Evolutionary conservation across 805 yeast species (phyloP), one percentile per base, ranked within the genome.

Genomic region (Metschnikowia bowlesiae): DNA sequence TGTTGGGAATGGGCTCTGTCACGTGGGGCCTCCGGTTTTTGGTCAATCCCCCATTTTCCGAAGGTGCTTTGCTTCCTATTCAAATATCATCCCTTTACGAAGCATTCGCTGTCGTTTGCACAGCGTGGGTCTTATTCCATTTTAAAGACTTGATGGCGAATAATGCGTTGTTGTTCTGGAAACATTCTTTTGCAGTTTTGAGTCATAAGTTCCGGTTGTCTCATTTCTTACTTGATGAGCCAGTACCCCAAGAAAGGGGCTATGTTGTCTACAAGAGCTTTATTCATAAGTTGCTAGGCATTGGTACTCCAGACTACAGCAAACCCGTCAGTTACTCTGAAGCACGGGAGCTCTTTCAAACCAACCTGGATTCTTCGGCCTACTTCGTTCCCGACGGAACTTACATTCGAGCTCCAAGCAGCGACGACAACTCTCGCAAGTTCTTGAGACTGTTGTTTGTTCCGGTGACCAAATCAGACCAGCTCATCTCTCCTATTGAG

Each of bases 381-480:
- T 82, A 80, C 44, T 86, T 86, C 62, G 82, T 88, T 7, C 91
- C 91, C 0, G 85, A 88, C 64, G 99, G 99, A 3, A 71, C 74
- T 43, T 85, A 80, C 60, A 81, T 91, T 33, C 80, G 98, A 50
- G 99, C 90, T 1, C 99, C 99, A 0, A 85, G 82, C 51, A 80
- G 80, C 55, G 97, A 91, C 62, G 84, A 83, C 13, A 83, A 85
- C 18, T 81, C 92, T 0, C 71, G 89, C 50, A 78, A 77, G 44
- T 82, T 75, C 55, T 79, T 84, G 32, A 81, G 80, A 57, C 78
- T 80, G 43, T 68, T 90, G 50, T 94, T 94, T 69, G 85, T 87
- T 0, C 81, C 89, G 0, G 97, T 92, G 2, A 87, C 96, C 0
- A 84, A 82, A 57, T 85, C 83, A 56, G 96, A 91, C 63, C 73